phyloP scores from a whole-genome alignment of 1,284 basidiomycete species.

The Malassezia vespertilionis region DNA sequence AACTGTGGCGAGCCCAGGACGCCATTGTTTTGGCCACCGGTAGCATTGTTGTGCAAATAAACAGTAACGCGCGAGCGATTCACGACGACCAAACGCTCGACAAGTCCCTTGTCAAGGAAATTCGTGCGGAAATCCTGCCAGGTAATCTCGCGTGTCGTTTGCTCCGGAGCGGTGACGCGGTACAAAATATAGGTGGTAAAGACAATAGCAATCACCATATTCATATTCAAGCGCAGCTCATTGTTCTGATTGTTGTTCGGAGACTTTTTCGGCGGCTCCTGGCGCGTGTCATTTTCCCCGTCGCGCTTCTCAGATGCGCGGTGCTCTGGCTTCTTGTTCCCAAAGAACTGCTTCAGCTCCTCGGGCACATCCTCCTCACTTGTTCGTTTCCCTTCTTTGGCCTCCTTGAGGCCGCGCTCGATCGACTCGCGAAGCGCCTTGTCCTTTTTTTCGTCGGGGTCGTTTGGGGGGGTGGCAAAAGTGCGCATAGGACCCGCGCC shows the following conservation, averaged over 20 bases:
- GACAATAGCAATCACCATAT: constrained; percentile 36
- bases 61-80: constrained; percentile 82
- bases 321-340: too few species aligned
- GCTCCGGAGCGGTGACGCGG: constrained; percentile 54
- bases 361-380: constrained; percentile 23
- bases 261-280: constrained; percentile 12
- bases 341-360: constrained; percentile 35
- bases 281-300: constrained; percentile 14
- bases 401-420: constrained; percentile 32
- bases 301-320: constrained; percentile 19
- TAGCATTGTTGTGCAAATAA: constrained; percentile 68
- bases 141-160: constrained; percentile 70
- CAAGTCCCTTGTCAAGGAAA: constrained; percentile 88
- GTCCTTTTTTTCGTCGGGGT: constrained; percentile 8
- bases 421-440: constrained; percentile 29
- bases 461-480: constrained; percentile 7
- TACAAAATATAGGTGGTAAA: constrained; percentile 63
- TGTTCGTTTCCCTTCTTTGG: constrained; percentile 24
- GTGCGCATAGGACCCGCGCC: not conserved
- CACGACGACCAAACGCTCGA: constrained; percentile 84
- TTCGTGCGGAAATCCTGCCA: constrained; percentile 97
- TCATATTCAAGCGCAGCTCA: constrained; percentile 39
- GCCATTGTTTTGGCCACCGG: constrained; percentile 54
- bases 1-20: constrained; percentile 50
- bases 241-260: constrained; percentile 23